phyloP scores from a whole-genome alignment of 345 rosid genomes.

The Nephelium lappaceum region DNA sequence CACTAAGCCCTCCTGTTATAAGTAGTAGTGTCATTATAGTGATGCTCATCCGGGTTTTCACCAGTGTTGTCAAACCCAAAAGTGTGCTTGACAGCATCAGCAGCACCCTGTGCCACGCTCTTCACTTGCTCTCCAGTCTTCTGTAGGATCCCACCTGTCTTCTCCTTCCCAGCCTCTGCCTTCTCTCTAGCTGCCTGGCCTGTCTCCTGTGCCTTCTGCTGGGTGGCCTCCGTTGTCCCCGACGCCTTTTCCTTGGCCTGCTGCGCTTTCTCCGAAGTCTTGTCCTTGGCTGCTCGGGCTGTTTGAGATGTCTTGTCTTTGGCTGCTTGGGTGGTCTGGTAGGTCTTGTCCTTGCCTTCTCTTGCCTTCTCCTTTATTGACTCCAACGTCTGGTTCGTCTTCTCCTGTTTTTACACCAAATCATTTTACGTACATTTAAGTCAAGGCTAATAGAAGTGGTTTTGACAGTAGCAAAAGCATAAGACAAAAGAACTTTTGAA shows the following conservation, averaged over 20 bases:
- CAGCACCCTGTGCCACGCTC: slow-evolving; percentile 59
- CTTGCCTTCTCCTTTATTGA: slow-evolving; percentile 34
- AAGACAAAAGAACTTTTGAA: too few species aligned
- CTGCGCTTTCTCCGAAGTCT: slow-evolving; percentile 29
- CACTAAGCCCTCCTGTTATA: not conserved
- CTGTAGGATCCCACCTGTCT: slow-evolving; percentile 47
- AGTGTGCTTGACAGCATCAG: slow-evolving; percentile 58
- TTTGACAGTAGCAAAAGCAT: too few species aligned
- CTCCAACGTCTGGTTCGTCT: slow-evolving; percentile 27
- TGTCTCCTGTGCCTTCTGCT: slow-evolving; percentile 37
- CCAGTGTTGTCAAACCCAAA: slow-evolving; percentile 50
- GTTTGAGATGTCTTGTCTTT: slow-evolving; percentile 24
- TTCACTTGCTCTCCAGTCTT: slow-evolving; percentile 63
- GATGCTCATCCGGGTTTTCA: slow-evolving; percentile 32
- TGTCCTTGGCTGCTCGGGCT: slow-evolving; percentile 25
- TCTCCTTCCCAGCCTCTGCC: slow-evolving; percentile 49
- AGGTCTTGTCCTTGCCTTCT: slow-evolving; percentile 32
- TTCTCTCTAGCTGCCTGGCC: slow-evolving; percentile 37
- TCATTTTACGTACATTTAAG: too few species aligned
- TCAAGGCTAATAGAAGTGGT: too few species aligned
- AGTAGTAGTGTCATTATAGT: not conserved
- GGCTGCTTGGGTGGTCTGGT: slow-evolving; percentile 10
- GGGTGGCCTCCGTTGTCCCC: slow-evolving; percentile 38
- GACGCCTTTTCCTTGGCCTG: slow-evolving; percentile 32
- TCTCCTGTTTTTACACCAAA: slow-evolving; percentile 32